These are phyloP conservation scores for Penicillium desertorum DNA, from an alignment of 495 filamentous ascomycete genomes.

Conservation along the genomic window DNA sequence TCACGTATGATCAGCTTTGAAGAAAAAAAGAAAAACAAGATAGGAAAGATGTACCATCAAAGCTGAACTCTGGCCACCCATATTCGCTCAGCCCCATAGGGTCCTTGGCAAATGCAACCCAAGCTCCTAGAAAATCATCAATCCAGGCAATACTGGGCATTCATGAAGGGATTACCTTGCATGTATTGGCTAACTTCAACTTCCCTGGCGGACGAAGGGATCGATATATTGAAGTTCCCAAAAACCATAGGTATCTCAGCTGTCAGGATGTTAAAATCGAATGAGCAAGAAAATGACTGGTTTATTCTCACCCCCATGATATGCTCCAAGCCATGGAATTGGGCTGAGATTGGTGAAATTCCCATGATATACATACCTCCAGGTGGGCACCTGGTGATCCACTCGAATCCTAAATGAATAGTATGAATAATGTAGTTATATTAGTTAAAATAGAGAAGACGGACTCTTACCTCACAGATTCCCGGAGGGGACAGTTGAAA, in stretches of 20 bases:
- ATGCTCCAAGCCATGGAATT: constrained; percentile 49
- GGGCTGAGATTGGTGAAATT: constrained; percentile 48
- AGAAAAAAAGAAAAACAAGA: neutral
- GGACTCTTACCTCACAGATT: neutral
- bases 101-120: constrained; percentile 51
- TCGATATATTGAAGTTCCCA: constrained; percentile 31
- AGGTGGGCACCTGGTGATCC: constrained; percentile 36
- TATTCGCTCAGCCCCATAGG: constrained; percentile 40
- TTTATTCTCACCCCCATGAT: constrained; percentile 37
- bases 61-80: constrained; percentile 35
- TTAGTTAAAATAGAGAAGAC: neutral
- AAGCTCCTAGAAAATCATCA: constrained; percentile 38
- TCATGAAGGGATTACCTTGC: constrained; percentile 13
- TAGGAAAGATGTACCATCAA: constrained; percentile 5
- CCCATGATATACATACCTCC: constrained; percentile 52
- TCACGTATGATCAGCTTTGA: neutral
- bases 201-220: neutral
- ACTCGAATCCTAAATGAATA: constrained; percentile 9
- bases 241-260: constrained; percentile 46
- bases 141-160: neutral
- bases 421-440: neutral
- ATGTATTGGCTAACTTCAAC: constrained; percentile 22
- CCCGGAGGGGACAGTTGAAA: constrained; percentile 2
- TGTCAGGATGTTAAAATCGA: neutral
- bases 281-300: neutral